phyloP scores from a whole-genome alignment of 768 basidiomycete genomes.

The Tylopilus balloui region DNA sequence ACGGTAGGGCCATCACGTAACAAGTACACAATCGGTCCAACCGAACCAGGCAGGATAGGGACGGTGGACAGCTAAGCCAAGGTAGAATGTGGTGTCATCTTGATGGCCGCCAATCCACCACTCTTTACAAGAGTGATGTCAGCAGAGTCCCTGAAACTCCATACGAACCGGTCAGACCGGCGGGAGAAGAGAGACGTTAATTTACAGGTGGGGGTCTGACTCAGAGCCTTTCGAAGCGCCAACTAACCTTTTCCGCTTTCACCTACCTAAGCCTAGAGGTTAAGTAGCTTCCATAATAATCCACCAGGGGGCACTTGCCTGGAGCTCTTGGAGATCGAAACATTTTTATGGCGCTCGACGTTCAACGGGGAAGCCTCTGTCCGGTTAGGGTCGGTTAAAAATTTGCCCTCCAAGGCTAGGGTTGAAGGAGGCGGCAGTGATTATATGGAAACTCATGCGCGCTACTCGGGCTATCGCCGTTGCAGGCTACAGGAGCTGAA shows the following conservation, averaged over 20 bases:
- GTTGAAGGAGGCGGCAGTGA: too few relatives aligned
- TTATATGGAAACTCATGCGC: neutral
- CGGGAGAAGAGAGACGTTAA: slow-evolving; percentile 25
- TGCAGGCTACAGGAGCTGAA: neutral
- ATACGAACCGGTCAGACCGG: slow-evolving; percentile 16
- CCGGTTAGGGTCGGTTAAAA: neutral
- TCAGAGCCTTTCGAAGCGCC: slow-evolving; percentile 11
- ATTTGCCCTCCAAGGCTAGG: neutral
- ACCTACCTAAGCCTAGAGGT: slow-evolving; percentile 5
- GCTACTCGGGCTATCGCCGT: neutral
- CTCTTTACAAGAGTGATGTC: slow-evolving; percentile 18
- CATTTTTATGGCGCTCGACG: slow-evolving; percentile 1
- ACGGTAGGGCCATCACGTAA: slow-evolving; percentile 21
- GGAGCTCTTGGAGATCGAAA: slow-evolving; percentile 14
- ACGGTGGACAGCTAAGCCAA: slow-evolving; percentile 19
- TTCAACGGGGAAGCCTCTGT: slow-evolving; percentile 1
- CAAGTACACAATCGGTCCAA: slow-evolving; percentile 9
- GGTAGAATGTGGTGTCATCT: slow-evolving; percentile 15
- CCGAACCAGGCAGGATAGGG: slow-evolving; percentile 13
- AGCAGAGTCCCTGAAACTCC: slow-evolving; percentile 22
- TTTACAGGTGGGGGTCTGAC: slow-evolving; percentile 18
- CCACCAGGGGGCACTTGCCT: slow-evolving; percentile 15
- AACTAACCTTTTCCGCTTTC: slow-evolving; percentile 13
- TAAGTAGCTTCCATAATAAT: slow-evolving; percentile 28
- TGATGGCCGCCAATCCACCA: slow-evolving; percentile 22